A percentile compares a stretch with the other conserved stretches of the same genome.
These are phyloP conservation scores for Pythium dissotocum DNA, from an alignment of 352 stramenopile species.

Conservation along the genomic window DNA sequence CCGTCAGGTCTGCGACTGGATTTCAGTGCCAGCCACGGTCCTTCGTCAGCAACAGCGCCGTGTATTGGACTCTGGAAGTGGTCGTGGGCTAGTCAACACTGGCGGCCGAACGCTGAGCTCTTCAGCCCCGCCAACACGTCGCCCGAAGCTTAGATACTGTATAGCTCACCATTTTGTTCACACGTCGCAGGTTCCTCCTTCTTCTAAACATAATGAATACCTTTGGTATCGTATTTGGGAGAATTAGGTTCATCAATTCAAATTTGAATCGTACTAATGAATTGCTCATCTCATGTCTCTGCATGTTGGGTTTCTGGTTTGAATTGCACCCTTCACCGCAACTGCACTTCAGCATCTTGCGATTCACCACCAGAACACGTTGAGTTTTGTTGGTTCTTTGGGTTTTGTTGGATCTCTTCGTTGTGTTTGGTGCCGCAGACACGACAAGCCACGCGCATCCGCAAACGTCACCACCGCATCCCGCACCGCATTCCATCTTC, in stretches of 20 bases:
- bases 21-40: too few relatives aligned
- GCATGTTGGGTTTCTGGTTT: neutral
- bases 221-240: too few relatives aligned
- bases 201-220: too few relatives aligned
- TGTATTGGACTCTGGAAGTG: too few relatives aligned
- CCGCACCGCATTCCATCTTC: neutral
- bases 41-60: too few relatives aligned
- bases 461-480: neutral
- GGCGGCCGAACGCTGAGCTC: too few relatives aligned
- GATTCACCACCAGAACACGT: neutral
- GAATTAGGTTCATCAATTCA: neutral
- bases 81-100: too few relatives aligned
- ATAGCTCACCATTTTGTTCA: too few relatives aligned
- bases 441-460: neutral
- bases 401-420: conserved; percentile 1
- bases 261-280: neutral
- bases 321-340: neutral
- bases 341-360: neutral
- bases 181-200: too few relatives aligned
- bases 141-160: too few relatives aligned
- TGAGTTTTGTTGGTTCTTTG: neutral
- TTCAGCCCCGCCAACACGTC: too few relatives aligned
- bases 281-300: neutral
- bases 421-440: neutral
- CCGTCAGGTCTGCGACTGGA: too few relatives aligned